Percentiles rank a stretch among this genome's conserved stretches.
Conservation (phyloP, 345 rosid genomes). For the Rhodamnia rubescens region DNA sequence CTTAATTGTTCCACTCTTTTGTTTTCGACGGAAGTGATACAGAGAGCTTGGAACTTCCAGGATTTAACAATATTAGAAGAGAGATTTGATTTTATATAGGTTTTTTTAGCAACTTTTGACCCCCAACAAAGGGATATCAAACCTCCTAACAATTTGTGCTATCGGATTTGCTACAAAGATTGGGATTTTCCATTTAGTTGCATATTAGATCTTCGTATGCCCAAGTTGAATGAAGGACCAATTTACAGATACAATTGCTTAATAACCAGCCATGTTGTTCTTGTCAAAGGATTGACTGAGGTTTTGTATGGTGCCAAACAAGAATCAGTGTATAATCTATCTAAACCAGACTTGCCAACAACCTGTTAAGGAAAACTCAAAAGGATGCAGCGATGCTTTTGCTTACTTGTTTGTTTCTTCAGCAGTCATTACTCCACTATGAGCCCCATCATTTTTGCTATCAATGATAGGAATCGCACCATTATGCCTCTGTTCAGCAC, state of each 20-base stretch:
- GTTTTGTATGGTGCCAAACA: neutral
- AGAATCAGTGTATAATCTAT: neutral
- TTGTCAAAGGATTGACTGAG: neutral
- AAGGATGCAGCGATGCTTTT: neutral
- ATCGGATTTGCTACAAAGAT: neutral
- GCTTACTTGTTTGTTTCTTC: conserved; percentile 66
- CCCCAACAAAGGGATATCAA: neutral
- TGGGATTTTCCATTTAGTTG: neutral
- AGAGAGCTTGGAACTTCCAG: neutral
- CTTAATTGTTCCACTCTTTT: neutral
- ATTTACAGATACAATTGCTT: neutral
- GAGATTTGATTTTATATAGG: neutral
- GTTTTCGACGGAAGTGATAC: neutral
- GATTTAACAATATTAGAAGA: neutral
- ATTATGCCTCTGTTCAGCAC: conserved; percentile 77
- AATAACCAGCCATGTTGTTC: neutral
- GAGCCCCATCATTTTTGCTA: conserved; percentile 25
- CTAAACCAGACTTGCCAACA: neutral
- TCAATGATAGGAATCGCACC: conserved; percentile 26
- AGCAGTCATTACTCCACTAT: conserved; percentile 16
- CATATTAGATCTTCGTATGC: neutral
- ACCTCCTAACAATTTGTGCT: neutral
- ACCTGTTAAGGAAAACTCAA: neutral
- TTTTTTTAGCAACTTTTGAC: neutral
- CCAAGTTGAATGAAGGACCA: neutral